Conservation (phyloP, 345 rosid genomes). For the Lenwebbia sp. region DNA sequence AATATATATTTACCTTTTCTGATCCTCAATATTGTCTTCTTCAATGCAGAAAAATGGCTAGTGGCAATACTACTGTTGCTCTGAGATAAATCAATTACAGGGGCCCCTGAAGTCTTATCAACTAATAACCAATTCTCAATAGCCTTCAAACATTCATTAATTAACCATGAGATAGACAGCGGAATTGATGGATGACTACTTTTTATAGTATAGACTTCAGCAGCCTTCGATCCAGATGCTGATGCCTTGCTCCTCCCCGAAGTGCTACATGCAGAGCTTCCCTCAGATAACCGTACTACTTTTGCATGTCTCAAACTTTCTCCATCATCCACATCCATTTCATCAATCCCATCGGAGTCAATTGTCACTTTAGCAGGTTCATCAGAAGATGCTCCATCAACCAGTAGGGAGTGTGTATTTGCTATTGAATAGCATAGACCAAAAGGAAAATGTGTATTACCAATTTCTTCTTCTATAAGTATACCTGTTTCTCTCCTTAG, state of each 20-base stretch:
- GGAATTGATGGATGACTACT: conserved; percentile 31
- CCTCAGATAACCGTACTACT: conserved; percentile 72
- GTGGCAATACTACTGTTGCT: conserved; percentile 17
- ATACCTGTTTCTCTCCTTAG: conserved; percentile 80
- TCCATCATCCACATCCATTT: conserved; percentile 32
- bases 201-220: conserved; percentile 23
- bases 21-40: conserved; percentile 42
- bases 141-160: conserved; percentile 63
- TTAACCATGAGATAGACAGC: conserved; percentile 43
- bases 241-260: conserved; percentile 33
- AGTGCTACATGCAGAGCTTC: conserved; percentile 55
- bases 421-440: conserved; percentile 52
- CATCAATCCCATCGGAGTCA: conserved; percentile 13
- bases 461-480: conserved; percentile 66
- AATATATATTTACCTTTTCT: conserved; percentile 42
- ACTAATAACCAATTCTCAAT: conserved; percentile 58
- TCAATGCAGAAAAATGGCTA: conserved; percentile 41
- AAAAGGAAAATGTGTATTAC: conserved; percentile 42
- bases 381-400: conserved; percentile 67
- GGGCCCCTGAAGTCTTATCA: conserved; percentile 31
- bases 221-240: conserved; percentile 17
- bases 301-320: conserved; percentile 65
- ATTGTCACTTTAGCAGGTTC: conserved; percentile 25
- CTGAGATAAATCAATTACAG: conserved; percentile 17
- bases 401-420: conserved; percentile 60